These are phyloP conservation scores for Amylocarpus encephaloides DNA, from an alignment of 2,329 filamentous ascomycete genomes.

Conservation along the genomic window DNA sequence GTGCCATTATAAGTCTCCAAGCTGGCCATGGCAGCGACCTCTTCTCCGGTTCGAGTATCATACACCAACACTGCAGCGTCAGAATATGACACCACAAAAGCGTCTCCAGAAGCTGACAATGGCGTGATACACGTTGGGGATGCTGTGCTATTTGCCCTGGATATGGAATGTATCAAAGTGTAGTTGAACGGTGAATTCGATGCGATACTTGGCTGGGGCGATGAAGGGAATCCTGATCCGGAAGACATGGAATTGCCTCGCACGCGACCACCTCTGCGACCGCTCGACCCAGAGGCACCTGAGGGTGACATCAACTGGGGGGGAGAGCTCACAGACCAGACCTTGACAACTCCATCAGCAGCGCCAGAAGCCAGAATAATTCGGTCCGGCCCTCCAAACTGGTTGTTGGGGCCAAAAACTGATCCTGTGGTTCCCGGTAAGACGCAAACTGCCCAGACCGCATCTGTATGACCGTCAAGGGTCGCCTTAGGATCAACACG, in stretches of 20 bases:
- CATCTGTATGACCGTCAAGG: slow-evolving; percentile 88
- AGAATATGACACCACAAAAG: slow-evolving; percentile 87
- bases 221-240: slow-evolving; percentile 83
- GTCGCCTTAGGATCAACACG: slow-evolving; percentile 93
- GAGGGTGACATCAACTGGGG: slow-evolving; percentile 80
- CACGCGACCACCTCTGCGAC: slow-evolving; percentile 67
- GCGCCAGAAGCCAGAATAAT: slow-evolving; percentile 87
- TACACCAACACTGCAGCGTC: slow-evolving; percentile 89
- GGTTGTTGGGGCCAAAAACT: slow-evolving; percentile 69
- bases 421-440: slow-evolving; percentile 75
- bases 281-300: slow-evolving; percentile 42
- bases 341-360: slow-evolving; percentile 82
- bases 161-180: slow-evolving; percentile 81
- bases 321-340: slow-evolving; percentile 91
- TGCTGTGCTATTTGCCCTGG: slow-evolving; percentile 58
- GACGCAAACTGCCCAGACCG: slow-evolving; percentile 92
- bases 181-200: slow-evolving; percentile 82
- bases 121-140: slow-evolving; percentile 92
- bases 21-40: slow-evolving; percentile 88
- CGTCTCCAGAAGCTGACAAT: slow-evolving; percentile 73
- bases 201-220: slow-evolving; percentile 81
- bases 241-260: slow-evolving; percentile 91
- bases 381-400: slow-evolving; percentile 75
- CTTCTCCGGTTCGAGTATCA: slow-evolving; percentile 80
- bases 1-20: slow-evolving; percentile 90